Conservation (phyloP, 768 basidiomycete species). For the Rhodotorula paludigena region DNA sequence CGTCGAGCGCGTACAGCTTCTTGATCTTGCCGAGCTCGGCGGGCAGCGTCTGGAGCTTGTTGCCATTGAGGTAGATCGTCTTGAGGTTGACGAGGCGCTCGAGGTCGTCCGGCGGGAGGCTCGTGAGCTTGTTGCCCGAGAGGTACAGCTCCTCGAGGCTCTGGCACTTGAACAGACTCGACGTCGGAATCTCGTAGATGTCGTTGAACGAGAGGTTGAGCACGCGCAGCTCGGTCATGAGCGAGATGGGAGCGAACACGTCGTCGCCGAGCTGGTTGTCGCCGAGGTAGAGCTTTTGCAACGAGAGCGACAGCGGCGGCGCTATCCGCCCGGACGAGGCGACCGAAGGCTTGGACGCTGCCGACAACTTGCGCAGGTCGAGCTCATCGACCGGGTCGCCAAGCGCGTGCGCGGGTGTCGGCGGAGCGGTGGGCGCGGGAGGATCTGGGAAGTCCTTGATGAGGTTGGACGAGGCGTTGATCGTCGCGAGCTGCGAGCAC, state of each 20-base stretch:
- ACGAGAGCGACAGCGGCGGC: constrained; percentile 63
- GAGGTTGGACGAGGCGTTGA: constrained; percentile 87
- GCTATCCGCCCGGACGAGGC: constrained; percentile 39
- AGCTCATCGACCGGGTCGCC: constrained; percentile 35
- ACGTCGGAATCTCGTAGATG: constrained; percentile 75
- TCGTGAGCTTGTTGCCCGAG: constrained; percentile 89
- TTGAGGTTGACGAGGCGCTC: constrained; percentile 63
- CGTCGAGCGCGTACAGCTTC: constrained; percentile 75
- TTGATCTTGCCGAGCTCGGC: constrained; percentile 80
- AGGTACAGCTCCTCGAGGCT: constrained; percentile 81
- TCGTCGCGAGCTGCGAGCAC: constrained; percentile 62
- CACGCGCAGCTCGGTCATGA: constrained; percentile 69
- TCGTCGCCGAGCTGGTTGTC: constrained; percentile 85
- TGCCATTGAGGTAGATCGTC: constrained; percentile 85
- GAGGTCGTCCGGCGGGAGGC: constrained; percentile 82
- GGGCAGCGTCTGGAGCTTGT: constrained; percentile 81
- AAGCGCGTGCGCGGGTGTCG: neutral
- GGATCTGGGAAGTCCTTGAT: constrained; percentile 68
- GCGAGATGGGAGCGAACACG: constrained; percentile 64
- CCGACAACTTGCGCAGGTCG: constrained; percentile 52
- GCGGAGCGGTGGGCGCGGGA: neutral
- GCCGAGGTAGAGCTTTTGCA: constrained; percentile 75
- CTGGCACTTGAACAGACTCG: constrained; percentile 66
- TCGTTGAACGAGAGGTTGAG: constrained; percentile 94
- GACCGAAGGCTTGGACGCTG: constrained; percentile 23